phyloP scores from a whole-genome alignment of 768 basidiomycete species.

The Suillus brevipes region DNA sequence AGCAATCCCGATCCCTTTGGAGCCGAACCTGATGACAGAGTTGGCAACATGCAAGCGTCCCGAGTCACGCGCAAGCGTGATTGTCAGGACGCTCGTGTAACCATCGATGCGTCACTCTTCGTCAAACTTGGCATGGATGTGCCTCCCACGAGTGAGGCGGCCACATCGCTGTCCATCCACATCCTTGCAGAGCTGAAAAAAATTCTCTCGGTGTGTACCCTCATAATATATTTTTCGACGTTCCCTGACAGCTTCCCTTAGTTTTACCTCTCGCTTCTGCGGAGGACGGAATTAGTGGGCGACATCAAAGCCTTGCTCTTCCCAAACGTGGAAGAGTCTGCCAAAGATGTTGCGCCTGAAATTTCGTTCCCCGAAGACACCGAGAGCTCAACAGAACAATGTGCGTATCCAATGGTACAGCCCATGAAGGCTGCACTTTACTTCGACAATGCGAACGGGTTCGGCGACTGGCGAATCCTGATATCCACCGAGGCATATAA shows the following conservation, averaged over 20 bases:
- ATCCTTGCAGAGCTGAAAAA: constrained; percentile 28
- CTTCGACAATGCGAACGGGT: constrained; percentile 57
- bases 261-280: constrained; percentile 27
- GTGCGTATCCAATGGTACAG: constrained; percentile 48
- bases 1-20: constrained; percentile 7
- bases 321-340: background rate
- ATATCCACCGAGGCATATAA: constrained; percentile 51
- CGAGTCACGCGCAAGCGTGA: constrained; percentile 29
- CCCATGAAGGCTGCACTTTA: constrained; percentile 62
- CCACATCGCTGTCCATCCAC: constrained; percentile 8
- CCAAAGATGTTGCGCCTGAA: background rate
- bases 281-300: constrained; percentile 14
- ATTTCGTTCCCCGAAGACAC: background rate
- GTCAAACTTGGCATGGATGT: constrained; percentile 25
- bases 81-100: constrained; percentile 10
- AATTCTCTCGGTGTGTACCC: constrained; percentile 30
- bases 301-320: constrained; percentile 8
- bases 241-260: constrained; percentile 8
- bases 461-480: constrained; percentile 65
- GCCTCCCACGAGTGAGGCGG: constrained; percentile 28
- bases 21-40: constrained; percentile 2
- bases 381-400: constrained; percentile 7
- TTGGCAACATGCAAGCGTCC: constrained; percentile 18
- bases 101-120: constrained; percentile 32
- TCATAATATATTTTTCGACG: background rate